A percentile compares a stretch with the other conserved stretches of the same genome.
Conservation (phyloP, 1,284 basidiomycete genomes). For the Apiotrichum montevideense region DNA sequence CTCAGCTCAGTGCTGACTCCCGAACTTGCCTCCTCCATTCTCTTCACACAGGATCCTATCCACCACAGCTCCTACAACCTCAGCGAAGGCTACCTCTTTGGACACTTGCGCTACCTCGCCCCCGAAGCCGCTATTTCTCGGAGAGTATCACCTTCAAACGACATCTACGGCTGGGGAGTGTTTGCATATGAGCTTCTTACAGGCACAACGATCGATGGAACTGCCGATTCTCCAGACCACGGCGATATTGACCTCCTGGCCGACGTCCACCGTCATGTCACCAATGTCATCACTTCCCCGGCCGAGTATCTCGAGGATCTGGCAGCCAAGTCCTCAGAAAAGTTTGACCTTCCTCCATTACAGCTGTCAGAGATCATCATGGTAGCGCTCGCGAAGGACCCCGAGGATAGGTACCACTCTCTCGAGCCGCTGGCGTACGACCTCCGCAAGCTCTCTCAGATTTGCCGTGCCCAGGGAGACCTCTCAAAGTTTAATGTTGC, state of each 20-base stretch:
- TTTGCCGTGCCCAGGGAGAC: slow-evolving; percentile 24
- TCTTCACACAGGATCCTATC: slow-evolving; percentile 22
- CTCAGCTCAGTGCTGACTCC: slow-evolving; percentile 7
- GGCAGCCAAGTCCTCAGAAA: slow-evolving; percentile 6
- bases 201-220: slow-evolving; percentile 29
- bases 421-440: slow-evolving; percentile 34
- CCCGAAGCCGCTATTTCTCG: slow-evolving; percentile 30
- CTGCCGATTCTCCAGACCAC: slow-evolving; percentile 22
- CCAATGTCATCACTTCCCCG: slow-evolving; percentile 19
- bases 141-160: slow-evolving; percentile 20
- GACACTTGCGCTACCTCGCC: slow-evolving; percentile 35
- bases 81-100: slow-evolving; percentile 24
- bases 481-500: slow-evolving; percentile 31
- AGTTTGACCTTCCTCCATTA: slow-evolving; percentile 20
- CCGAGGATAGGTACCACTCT: slow-evolving; percentile 34
- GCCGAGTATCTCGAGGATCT: slow-evolving; percentile 20
- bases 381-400: slow-evolving; percentile 32
- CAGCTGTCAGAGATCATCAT: slow-evolving; percentile 37
- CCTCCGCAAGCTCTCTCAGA: slow-evolving; percentile 24
- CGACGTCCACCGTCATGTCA: slow-evolving; percentile 34
- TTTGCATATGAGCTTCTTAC: slow-evolving; percentile 37
- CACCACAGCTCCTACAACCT: slow-evolving; percentile 16
- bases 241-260: slow-evolving; percentile 25
- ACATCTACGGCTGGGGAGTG: slow-evolving; percentile 40
- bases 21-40: slow-evolving; percentile 5